Base-by-base conservation (phyloP, 106 monocot species). In the Posidonia australis region DNA sequence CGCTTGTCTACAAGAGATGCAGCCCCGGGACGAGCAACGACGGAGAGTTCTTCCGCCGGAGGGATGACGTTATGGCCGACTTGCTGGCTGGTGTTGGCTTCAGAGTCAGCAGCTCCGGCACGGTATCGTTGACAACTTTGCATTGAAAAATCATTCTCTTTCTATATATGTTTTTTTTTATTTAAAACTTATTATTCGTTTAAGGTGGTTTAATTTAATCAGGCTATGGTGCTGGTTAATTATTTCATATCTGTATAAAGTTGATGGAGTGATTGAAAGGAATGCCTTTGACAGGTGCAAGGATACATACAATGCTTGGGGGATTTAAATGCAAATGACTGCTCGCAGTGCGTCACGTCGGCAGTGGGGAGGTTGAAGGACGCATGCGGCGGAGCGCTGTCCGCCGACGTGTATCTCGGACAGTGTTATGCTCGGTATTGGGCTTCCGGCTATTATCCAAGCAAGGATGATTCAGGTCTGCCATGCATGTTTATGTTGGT, bases 391-490 rank as follows among this genome's bases (percentile, higher is more conserved):
- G 67, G 83, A 5, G 81, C 89, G 1, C 28, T 86, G 54, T 86
- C 86, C 0, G 79, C 81, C 3, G 83, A 89, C 51, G 78, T 94
- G 49, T 94, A 78, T 69, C 65, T 94, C 45, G 68, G 77, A 5
- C 69, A 94, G 83, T 94, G 94, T 48, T 94, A 86, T 53, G 89
- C 89, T 1, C 72, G 84, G 46, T 94, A 86, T 62, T 94, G 94
- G 94, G 90, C 84, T 0, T 74, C 84, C 46, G 94, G 86, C 26
- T 84, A 84, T 61, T 86, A 89, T 65, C 75, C 83, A 42, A 17
- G 4, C 45, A 44, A 22, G 17, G 21, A 66, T 36, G 46, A 10
- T 16, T 22, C 60, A 10, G 20, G 60, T 32, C 10, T 13, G 21
- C 21, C 19, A 11, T 16, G 55, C 23, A 56, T 13, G 25, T 56